phyloP scores from a whole-genome alignment of 345 rosid species.

The Rhodamnia rubescens region DNA sequence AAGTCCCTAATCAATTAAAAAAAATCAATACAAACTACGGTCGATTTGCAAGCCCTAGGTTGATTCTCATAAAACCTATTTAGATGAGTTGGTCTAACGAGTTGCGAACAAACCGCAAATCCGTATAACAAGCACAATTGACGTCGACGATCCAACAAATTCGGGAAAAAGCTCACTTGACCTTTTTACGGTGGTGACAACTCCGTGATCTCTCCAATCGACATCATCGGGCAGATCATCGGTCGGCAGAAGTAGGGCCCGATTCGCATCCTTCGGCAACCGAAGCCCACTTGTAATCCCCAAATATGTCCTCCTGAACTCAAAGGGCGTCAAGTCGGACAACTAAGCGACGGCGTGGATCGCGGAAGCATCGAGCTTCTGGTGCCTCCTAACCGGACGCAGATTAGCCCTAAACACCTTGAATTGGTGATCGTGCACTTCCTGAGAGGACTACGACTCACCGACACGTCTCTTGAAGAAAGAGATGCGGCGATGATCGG shows the following conservation, averaged over 20 bases:
- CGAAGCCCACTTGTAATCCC: conserved; percentile 37
- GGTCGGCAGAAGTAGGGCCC: conserved; percentile 80
- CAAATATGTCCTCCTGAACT: conserved; percentile 41
- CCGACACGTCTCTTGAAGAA: conserved; percentile 56
- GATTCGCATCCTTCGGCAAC: conserved; percentile 61
- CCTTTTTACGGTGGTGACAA: conserved; percentile 64
- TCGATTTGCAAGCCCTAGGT: background rate
- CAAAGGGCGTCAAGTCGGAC: conserved; percentile 75
- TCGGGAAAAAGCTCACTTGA: conserved; percentile 32
- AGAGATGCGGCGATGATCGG: conserved; percentile 49
- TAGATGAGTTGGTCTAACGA: background rate
- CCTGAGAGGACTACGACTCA: conserved; percentile 49
- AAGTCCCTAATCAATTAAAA: background rate
- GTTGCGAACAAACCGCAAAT: background rate
- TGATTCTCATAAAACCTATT: background rate
- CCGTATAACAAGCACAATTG: background rate
- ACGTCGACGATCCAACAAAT: background rate
- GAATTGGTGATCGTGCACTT: conserved; percentile 70
- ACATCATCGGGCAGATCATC: conserved; percentile 58
- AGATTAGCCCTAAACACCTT: conserved; percentile 43
- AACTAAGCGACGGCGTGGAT: conserved; percentile 76
- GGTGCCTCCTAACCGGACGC: conserved; percentile 59
- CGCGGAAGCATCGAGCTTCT: conserved; percentile 72
- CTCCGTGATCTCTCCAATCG: conserved; percentile 90
- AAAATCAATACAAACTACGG: background rate